Base-by-base conservation (phyloP, 495 filamentous ascomycete species). In the Annulohypoxylon moriforme region DNA sequence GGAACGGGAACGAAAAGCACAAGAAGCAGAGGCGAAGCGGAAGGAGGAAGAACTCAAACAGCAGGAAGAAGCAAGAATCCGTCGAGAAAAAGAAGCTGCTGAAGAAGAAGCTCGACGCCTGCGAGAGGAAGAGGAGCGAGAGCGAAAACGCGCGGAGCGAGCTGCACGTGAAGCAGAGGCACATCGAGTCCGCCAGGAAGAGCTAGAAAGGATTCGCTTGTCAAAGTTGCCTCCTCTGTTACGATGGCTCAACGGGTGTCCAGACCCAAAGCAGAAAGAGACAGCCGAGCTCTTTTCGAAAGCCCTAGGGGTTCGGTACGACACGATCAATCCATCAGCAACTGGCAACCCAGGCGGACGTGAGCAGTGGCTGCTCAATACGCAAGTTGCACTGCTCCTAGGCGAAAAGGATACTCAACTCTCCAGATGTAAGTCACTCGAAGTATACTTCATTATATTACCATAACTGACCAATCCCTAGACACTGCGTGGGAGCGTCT, bases 321-420 rank as follows among this genome's bases (percentile, higher is more conserved):
- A 88, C 72, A 87, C 85, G 14, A 85, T 88, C 53, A 77, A 79
- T 10, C 79, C 82, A 4, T 81, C 80, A 18, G 77, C 81, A 22
- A 85, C 82, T 20, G 82, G 82, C 38, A 82, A 80, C 5, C 53
- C 80, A 22, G 79, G 81, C 38, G 85, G 83, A 38, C 79, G 84
- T 44, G 92, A 94, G 71, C 85, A 88, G 77, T 94, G 92, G 91
- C 82, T 94, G 71, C 87, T 92, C 29, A 94, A 93, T 68, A 89
- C 91, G 47, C 86, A 94, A 73, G 89, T 89, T 62, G 91, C 92
- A 16, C 86, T 92, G 16, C 81, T 94, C 24, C 81, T 94, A 29
- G 92, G 91, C 31, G 90, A 92, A 56, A 92, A 92, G 76, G 92
- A 94, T 72, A 82, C 92, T 20, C 86, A 89, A 40, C 83, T 94